Evolutionary conservation across 1,284 basidiomycete genomes (phyloP).

Genomic region (Ustilago sp.): DNA sequence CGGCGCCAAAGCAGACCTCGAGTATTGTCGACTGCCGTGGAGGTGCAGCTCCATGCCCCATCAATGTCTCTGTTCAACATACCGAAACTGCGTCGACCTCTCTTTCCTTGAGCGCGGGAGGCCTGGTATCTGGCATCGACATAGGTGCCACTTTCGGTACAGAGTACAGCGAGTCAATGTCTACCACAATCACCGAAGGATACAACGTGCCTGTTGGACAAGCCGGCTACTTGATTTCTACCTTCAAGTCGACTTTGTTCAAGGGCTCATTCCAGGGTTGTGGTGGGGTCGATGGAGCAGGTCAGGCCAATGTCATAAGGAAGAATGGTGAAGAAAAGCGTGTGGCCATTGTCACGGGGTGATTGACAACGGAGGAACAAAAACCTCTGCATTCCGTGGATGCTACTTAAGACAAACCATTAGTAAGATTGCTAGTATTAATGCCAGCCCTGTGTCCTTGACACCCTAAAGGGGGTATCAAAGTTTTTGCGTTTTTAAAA

Average conservation of each 20-base stretch:
- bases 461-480: no score
- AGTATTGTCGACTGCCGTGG: background rate
- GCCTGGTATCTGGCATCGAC: background rate
- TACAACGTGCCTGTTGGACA: background rate
- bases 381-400: no score
- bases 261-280: background rate
- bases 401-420: no score
- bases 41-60: background rate
- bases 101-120: no score
- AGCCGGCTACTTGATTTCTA: background rate
- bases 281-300: background rate
- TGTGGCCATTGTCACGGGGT: no score
- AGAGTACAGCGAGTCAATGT: background rate
- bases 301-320: no score
- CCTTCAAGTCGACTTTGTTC: conserved; percentile 1
- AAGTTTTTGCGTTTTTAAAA: no score
- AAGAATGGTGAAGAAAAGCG: no score
- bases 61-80: background rate
- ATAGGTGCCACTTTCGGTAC: background rate
- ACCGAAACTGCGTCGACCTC: background rate
- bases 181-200: conserved; percentile 1
- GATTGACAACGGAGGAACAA: no score
- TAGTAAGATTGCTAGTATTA: no score
- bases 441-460: no score
- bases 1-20: background rate